Base-by-base conservation (phyloP, 495 filamentous ascomycete genomes). In the Elasticomyces elasticus region DNA sequence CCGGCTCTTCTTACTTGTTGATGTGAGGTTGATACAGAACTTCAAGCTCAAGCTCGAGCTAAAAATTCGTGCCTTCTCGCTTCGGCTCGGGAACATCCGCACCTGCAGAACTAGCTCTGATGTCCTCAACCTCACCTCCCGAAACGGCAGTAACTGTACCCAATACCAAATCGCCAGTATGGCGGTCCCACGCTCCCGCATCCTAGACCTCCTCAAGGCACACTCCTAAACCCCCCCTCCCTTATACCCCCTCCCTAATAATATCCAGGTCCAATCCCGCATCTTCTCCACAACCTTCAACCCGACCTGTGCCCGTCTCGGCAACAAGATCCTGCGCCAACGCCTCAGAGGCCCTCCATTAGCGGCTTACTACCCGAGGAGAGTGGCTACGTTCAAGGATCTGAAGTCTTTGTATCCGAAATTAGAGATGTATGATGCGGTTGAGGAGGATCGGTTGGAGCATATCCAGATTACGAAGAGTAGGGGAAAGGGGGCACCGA, bases 251-350 rank as follows among this genome's bases (percentile, higher is more conserved):
- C 27, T 28, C 17, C 60, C 44, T 17, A 12, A 65, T 31, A 7
- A 43, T n/a, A n/a, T n/a, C n/a, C 51, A 95, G 91, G 79, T 80
- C 60, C 88, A 88, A 81, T 94, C 86, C 74, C 80, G 82, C 67
- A 82, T 98, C 68, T 98, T 98, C 76, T 81, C 80, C 44, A 82
- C 82, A 24, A 94, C 86, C 43, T 96, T 81, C 76, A 98, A 98
- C 71, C 92, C 92, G 12, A 73, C 83, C 25, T 70, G 81, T 55
- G 67, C 84, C 51, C 85, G 92, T 59, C 77, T 85, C 40, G 92
- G 92, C 57, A 94, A 88, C 72, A 90, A 89, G 65, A 74, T 96
- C 61, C 74, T 98, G 37, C 84, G 89, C 59, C 83, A 95, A 66
- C 78, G 88, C 54, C 75, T 96, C 26, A 78, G 76, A 58, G 92